phyloP scores from a whole-genome alignment of 73 alveolate genomes.

The Paraurostyla sp. region DNA sequence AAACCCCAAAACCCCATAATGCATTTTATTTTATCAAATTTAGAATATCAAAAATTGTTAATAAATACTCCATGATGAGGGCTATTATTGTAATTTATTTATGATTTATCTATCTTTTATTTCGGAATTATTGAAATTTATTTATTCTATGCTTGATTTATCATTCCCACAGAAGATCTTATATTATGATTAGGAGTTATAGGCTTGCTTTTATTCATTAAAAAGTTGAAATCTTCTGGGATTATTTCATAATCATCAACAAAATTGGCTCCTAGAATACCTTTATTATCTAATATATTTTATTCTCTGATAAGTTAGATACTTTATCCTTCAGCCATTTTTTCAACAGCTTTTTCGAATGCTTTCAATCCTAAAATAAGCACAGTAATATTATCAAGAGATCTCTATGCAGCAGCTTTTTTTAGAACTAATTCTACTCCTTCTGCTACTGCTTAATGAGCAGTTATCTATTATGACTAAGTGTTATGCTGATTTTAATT shows the following conservation, averaged over 20 bases:
- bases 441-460: constrained; percentile 87
- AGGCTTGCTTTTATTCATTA: too few species aligned
- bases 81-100: too few species aligned
- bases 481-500: background rate
- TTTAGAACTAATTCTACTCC: constrained; percentile 90
- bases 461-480: background rate
- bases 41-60: too few species aligned
- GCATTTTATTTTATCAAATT: too few species aligned
- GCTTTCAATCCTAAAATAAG: constrained; percentile 88
- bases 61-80: too few species aligned
- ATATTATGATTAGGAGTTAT: too few species aligned
- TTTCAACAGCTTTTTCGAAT: constrained; percentile 45
- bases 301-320: constrained; percentile 5
- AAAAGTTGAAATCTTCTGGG: constrained; percentile 57
- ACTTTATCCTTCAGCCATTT: background rate
- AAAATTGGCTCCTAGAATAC: background rate
- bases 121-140: too few species aligned
- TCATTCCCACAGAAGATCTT: too few species aligned
- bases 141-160: too few species aligned
- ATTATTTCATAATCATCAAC: constrained; percentile 45
- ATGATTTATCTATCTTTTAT: too few species aligned
- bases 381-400: constrained; percentile 94
- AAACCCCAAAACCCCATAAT: too few species aligned
- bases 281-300: background rate
- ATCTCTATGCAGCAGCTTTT: constrained; percentile 86